Evolutionary conservation across 108 stramenopile genomes (phyloP).

Genomic region (Conticribra weissflogii): DNA sequence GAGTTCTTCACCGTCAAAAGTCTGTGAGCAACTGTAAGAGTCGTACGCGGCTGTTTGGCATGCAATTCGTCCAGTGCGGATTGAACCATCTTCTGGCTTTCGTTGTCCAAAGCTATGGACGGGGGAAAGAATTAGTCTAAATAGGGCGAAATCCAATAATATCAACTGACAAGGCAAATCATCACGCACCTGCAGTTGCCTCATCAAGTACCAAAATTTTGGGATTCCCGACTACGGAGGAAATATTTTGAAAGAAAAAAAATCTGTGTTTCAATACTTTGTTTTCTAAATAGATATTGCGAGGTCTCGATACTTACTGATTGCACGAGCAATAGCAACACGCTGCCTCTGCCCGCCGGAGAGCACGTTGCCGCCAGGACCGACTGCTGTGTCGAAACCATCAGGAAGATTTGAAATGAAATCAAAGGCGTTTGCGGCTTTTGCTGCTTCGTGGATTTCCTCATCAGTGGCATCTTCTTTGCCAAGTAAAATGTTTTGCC

Average conservation of each 20-base stretch:
- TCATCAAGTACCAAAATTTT: slow-evolving; percentile 29
- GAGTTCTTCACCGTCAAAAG: slow-evolving; percentile 67
- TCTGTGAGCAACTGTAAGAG: slow-evolving; percentile 63
- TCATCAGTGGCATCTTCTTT: slow-evolving; percentile 39
- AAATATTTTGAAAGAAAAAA: not conserved
- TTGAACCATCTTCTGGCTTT: slow-evolving; percentile 51
- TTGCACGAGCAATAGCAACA: slow-evolving; percentile 9
- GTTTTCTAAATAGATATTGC: too few relatives aligned
- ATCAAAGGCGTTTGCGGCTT: slow-evolving; percentile 51
- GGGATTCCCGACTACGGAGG: slow-evolving; percentile 2
- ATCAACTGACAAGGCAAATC: not conserved
- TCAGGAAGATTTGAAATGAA: slow-evolving; percentile 64
- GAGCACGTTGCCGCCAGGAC: slow-evolving; percentile 54
- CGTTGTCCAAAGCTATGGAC: slow-evolving; percentile 57
- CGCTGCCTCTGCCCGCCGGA: slow-evolving; percentile 36
- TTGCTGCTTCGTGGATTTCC: slow-evolving; percentile 41
- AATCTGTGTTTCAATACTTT: not conserved
- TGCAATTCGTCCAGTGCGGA: slow-evolving; percentile 38
- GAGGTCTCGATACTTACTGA: not conserved
- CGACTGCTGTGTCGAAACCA: slow-evolving; percentile 56
- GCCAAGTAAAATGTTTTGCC: slow-evolving; percentile 70
- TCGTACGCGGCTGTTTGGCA: slow-evolving; percentile 47
- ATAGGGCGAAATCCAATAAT: not conserved
- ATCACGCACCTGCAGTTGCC: slow-evolving; percentile 38
- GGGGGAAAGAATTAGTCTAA: not conserved